These are phyloP conservation scores for Apiospora rasikravindrae DNA, from an alignment of 2,329 filamentous ascomycete genomes.

Conservation along the genomic window DNA sequence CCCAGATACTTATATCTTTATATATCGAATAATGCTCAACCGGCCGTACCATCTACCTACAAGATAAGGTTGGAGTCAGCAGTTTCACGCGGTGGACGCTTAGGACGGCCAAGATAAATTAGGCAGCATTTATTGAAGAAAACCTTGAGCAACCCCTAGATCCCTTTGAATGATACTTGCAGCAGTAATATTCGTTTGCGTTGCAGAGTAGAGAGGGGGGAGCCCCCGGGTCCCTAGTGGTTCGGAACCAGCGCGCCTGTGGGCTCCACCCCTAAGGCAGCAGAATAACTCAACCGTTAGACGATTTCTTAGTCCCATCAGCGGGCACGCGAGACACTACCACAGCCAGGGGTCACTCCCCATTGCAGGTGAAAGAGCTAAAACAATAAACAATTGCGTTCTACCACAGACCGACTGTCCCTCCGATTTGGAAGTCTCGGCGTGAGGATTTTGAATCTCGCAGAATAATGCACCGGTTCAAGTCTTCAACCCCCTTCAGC, in stretches of 20 bases:
- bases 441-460: background rate
- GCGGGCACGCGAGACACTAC: background rate
- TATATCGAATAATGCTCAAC: no score
- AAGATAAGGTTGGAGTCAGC: no score
- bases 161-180: background rate
- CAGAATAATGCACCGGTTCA: background rate
- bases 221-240: background rate
- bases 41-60: no score
- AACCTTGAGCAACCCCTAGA: background rate
- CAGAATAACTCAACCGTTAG: background rate
- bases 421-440: background rate
- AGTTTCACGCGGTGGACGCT: no score
- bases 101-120: no score
- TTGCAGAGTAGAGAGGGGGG: background rate
- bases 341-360: background rate
- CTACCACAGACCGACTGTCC: background rate
- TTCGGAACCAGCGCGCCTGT: background rate
- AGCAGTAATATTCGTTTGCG: no score
- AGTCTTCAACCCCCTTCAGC: background rate
- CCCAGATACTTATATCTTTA: no score
- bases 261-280: conserved; percentile 6
- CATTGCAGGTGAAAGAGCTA: background rate
- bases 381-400: no score
- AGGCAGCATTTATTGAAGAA: no score
- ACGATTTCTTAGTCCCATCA: background rate